A percentile compares a stretch with the other conserved stretches of the same genome.
Evolutionary conservation across 345 rosid species (phyloP).

Genomic region (Mangifera indica): DNA sequence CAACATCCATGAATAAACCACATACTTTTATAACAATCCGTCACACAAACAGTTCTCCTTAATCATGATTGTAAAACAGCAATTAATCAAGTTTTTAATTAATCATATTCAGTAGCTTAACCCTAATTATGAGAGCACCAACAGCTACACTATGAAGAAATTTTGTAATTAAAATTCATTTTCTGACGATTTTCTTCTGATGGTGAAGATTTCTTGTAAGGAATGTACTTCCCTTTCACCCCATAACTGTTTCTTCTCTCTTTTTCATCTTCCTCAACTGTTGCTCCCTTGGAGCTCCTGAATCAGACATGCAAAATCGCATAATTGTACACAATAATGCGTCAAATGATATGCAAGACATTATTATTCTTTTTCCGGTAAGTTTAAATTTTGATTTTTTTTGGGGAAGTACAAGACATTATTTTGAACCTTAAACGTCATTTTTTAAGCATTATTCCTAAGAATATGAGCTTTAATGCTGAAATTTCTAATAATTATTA

Average conservation of each 20-base stretch:
- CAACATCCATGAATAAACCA: neutral
- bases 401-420: too few species aligned
- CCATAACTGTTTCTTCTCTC: slow-evolving; percentile 32
- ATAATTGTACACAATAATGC: neutral
- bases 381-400: too few species aligned
- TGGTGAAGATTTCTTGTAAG: slow-evolving; percentile 53
- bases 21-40: neutral
- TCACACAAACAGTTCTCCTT: neutral
- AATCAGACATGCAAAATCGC: neutral
- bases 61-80: neutral
- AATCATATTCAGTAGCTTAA: neutral
- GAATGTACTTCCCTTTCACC: slow-evolving; percentile 50
- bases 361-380: too few species aligned
- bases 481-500: too few species aligned
- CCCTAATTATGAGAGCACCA: neutral
- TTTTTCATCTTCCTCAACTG: slow-evolving; percentile 18
- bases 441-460: too few species aligned
- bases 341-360: too few species aligned
- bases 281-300: slow-evolving; percentile 33
- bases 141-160: neutral
- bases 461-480: too few species aligned
- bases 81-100: neutral
- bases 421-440: too few species aligned
- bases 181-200: too few species aligned
- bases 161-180: too few species aligned